A percentile compares a stretch with the other conserved stretches of the same genome.
Evolutionary conservation across 2,329 filamentous ascomycete species (phyloP).

Genomic region (Ophiostoma piceae): DNA sequence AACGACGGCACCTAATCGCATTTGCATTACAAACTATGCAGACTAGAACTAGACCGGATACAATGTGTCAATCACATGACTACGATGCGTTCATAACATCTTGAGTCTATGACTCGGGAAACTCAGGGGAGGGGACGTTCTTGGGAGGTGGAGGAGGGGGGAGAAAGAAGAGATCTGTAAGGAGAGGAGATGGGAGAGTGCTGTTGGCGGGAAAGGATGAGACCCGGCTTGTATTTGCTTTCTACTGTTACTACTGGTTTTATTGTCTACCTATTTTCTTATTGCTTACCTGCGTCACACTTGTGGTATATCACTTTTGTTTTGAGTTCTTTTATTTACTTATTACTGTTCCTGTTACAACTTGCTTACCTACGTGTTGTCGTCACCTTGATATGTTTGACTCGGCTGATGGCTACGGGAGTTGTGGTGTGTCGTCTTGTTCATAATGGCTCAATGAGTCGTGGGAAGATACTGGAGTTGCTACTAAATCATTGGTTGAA

Average conservation of each 20-base stretch:
- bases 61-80: background rate
- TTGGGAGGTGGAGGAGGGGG: background rate
- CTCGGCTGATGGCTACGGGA: background rate
- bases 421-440: background rate
- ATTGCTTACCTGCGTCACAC: background rate
- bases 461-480: background rate
- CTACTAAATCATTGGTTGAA: background rate
- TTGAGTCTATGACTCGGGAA: background rate
- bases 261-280: constrained; percentile 1
- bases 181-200: background rate
- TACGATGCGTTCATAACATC: background rate
- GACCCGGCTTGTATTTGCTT: background rate
- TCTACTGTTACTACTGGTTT: background rate
- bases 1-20: background rate
- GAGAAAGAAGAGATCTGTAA: background rate
- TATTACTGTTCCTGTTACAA: background rate
- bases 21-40: background rate
- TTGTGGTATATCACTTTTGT: constrained; percentile 7
- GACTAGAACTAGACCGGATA: background rate
- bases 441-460: background rate
- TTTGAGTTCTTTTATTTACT: background rate
- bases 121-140: background rate
- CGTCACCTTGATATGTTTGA: background rate
- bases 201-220: background rate
- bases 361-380: background rate